Conservation (phyloP, 345 rosid genomes). For the Sonneratia alba region DNA sequence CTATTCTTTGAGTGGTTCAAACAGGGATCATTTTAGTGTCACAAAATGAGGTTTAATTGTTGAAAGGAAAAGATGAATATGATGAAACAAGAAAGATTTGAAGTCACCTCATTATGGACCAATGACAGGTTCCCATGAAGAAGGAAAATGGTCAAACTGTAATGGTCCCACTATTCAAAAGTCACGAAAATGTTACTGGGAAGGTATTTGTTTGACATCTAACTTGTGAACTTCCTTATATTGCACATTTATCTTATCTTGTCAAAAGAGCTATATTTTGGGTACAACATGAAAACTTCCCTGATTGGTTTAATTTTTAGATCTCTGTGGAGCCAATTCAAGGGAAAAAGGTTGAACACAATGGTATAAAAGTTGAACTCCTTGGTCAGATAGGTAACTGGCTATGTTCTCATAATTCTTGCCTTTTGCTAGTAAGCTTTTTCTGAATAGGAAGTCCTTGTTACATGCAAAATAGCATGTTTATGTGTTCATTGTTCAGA, state of each 20-base stretch:
- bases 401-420: not conserved
- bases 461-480: not conserved
- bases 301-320: constrained; percentile 20
- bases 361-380: constrained; percentile 95
- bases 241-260: not conserved
- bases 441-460: not conserved
- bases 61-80: not conserved
- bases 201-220: constrained; percentile 37
- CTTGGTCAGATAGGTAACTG: constrained; percentile 88
- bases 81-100: too few species aligned
- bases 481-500: not conserved
- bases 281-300: not conserved
- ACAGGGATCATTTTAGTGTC: not conserved
- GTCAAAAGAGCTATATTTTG: not conserved
- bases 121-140: constrained; percentile 66
- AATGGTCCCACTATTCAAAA: constrained; percentile 76
- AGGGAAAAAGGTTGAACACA: constrained; percentile 93
- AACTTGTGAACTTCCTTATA: not conserved
- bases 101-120: not conserved
- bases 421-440: not conserved
- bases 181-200: constrained; percentile 89
- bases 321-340: constrained; percentile 69
- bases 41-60: not conserved
- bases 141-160: constrained; percentile 88
- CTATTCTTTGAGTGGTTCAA: not conserved